These are phyloP conservation scores for Ophiocordyceps unilateralis DNA, from an alignment of 2,329 filamentous ascomycete species.

Conservation along the genomic window DNA sequence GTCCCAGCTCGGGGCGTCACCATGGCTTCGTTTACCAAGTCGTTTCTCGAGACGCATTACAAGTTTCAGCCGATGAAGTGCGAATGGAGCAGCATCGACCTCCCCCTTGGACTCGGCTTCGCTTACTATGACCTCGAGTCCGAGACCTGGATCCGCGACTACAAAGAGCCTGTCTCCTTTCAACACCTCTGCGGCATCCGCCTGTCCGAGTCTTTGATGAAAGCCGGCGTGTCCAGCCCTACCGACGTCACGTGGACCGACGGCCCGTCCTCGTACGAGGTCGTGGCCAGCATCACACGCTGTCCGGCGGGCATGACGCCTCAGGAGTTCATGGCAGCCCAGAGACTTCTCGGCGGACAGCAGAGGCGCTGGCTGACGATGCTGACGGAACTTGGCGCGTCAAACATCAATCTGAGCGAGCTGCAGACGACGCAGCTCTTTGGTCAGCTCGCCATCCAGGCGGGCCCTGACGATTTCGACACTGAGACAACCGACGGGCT, in stretches of 20 bases:
- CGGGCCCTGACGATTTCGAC: constrained; percentile 28
- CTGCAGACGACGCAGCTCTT: constrained; percentile 31
- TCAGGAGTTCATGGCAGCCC: constrained; percentile 36
- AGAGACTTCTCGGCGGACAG: constrained; percentile 27
- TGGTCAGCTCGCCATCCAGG: constrained; percentile 33
- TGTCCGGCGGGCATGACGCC: constrained; percentile 28
- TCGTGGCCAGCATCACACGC: constrained; percentile 28
- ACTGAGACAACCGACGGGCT: constrained; percentile 11
- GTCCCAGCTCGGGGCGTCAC: constrained; percentile 1
- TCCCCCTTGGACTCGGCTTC: constrained; percentile 4
- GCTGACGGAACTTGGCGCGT: constrained; percentile 30
- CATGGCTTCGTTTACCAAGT: constrained; percentile 10
- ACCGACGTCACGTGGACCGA: neutral
- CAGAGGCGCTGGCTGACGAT: constrained; percentile 31
- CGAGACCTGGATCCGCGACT: constrained; percentile 1
- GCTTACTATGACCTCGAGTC: constrained; percentile 1
- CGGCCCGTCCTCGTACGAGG: constrained; percentile 26
- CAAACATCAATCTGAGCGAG: constrained; percentile 41
- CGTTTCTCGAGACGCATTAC: constrained; percentile 12
- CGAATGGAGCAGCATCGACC: neutral
- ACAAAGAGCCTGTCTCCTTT: constrained; percentile 20
- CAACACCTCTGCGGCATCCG: constrained; percentile 20
- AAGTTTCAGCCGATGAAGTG: neutral
- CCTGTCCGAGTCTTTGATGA: constrained; percentile 3
- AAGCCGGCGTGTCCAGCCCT: constrained; percentile 1